phyloP scores from a whole-genome alignment of 768 basidiomycete species.

The Kwoniella europaea region DNA sequence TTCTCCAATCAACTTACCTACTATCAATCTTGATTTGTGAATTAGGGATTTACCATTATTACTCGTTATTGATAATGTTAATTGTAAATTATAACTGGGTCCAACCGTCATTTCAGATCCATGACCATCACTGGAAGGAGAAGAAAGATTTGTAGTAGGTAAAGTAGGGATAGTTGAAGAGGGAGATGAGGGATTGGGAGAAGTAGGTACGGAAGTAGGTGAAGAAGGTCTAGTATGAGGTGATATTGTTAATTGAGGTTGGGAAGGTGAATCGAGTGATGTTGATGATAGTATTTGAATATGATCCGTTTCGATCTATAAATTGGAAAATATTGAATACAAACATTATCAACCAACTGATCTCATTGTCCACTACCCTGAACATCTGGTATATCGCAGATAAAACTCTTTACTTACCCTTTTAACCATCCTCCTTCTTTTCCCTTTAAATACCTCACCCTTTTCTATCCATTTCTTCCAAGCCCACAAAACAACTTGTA shows the following conservation, averaged over 20 bases:
- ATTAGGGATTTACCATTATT: conserved; percentile 85
- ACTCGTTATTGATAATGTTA: conserved; percentile 61
- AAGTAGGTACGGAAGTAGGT: conserved; percentile 62
- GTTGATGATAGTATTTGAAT: conserved; percentile 78
- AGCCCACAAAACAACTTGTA: conserved; percentile 43
- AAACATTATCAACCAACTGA: too few relatives aligned
- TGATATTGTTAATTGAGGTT: conserved; percentile 66
- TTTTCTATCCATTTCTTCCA: conserved; percentile 52
- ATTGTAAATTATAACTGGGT: conserved; percentile 41
- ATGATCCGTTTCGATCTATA: conserved; percentile 85
- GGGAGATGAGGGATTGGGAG: conserved; percentile 25
- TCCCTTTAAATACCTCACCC: conserved; percentile 68
- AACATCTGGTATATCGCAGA: too few relatives aligned
- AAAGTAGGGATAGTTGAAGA: conserved; percentile 50
- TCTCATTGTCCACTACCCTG: too few relatives aligned
- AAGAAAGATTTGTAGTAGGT: conserved; percentile 24
- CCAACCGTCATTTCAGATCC: conserved; percentile 13
- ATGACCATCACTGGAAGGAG: conserved; percentile 2
- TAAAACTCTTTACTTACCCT: conserved; percentile 64
- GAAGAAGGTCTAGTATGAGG: conserved; percentile 53
- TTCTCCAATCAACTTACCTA: conserved; percentile 65
- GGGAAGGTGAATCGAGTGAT: conserved; percentile 59
- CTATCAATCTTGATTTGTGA: conserved; percentile 66
- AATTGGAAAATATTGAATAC: too few relatives aligned
- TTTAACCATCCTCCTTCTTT: conserved; percentile 79